A percentile compares a stretch with the other conserved stretches of the same genome.
phyloP scores from a whole-genome alignment of 2,329 filamentous ascomycete species.

The Nigrograna mackinnonii region DNA sequence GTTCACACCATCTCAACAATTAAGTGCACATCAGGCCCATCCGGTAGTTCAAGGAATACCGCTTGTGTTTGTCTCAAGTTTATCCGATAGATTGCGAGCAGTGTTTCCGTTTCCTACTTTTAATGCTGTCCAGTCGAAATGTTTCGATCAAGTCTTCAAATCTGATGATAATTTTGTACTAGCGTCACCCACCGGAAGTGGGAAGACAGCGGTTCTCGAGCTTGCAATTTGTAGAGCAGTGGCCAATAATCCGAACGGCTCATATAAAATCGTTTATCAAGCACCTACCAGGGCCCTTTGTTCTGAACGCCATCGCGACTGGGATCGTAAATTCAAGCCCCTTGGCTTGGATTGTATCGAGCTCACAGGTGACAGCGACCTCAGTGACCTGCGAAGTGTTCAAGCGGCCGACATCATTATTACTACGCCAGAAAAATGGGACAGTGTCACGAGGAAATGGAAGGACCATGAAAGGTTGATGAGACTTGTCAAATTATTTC shows the following conservation, averaged over 20 bases:
- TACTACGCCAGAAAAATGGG: constrained; percentile 90
- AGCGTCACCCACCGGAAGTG: constrained; percentile 81
- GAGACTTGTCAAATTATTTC: constrained; percentile 74
- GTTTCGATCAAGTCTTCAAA: constrained; percentile 68
- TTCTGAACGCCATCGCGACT: constrained; percentile 75
- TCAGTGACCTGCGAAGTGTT: constrained; percentile 67
- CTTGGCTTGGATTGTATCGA: constrained; percentile 73
- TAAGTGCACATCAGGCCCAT: constrained; percentile 35
- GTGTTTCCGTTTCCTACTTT: constrained; percentile 76
- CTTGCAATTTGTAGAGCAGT: constrained; percentile 78
- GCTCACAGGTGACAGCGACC: constrained; percentile 79
- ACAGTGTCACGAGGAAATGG: constrained; percentile 87
- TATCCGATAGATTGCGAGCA: constrained; percentile 71
- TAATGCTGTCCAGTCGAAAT: constrained; percentile 83
- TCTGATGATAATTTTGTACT: constrained; percentile 77
- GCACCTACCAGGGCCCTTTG: constrained; percentile 85
- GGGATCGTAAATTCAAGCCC: constrained; percentile 72
- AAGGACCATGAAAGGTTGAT: constrained; percentile 76
- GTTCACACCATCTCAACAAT: too few species aligned
- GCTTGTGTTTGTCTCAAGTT: constrained; percentile 60
- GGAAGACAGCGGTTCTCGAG: constrained; percentile 82
- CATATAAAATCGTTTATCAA: constrained; percentile 83
- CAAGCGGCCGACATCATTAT: constrained; percentile 80
- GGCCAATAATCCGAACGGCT: constrained; percentile 56
- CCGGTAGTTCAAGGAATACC: constrained; percentile 62